Base-by-base conservation (phyloP, 306 rosid genomes). In the Boehmeria nivea region DNA sequence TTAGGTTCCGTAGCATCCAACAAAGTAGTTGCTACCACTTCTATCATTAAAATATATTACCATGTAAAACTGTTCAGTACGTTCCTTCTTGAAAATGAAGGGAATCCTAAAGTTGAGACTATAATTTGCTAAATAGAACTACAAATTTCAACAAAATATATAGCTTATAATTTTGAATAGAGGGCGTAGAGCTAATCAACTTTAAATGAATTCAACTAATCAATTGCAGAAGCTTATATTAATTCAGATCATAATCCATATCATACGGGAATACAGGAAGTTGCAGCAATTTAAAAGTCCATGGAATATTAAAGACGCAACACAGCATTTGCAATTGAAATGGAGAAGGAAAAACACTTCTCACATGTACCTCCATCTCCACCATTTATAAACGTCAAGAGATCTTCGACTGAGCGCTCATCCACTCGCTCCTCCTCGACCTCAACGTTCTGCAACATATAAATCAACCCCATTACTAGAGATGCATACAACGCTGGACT, bases 391-490 rank as follows among this genome's bases (percentile, higher is more conserved):
- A 81, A 89, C 59, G 95, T 78, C 72, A 89, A 79, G 24, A 89
- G 85, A 67, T 89, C 97, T 65, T 89, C 97, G 8, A 89, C 85
- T 24, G 97, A 89, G 53, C 95, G 95, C 40, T 85, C 87, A 64
- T 85, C 95, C 44, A 85, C 83, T 26, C 26, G 82, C 65, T 85
- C 95, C 73, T 64, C 91, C 77, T 75, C 95, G 47, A 66, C 66
- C 75, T 79, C 93, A 59, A 81, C 79, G 64, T 78, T 82, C 97
- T 89, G 76, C 67, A 80, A 78, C 59, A 48, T 4, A 61, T 51
- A 46, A 31, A 50, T 3, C 13, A 43, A 61, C 14, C n/a, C 61
- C 54, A 45, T 53, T 61, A 60, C 51, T 47, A 36, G 38, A 31
- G 9, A 31, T 31, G n/a, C n/a, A n/a, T n/a, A n/a, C n/a, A 33